Conservation (phyloP, 148 eudicot genomes). For the Dysphania ambrosioides region DNA sequence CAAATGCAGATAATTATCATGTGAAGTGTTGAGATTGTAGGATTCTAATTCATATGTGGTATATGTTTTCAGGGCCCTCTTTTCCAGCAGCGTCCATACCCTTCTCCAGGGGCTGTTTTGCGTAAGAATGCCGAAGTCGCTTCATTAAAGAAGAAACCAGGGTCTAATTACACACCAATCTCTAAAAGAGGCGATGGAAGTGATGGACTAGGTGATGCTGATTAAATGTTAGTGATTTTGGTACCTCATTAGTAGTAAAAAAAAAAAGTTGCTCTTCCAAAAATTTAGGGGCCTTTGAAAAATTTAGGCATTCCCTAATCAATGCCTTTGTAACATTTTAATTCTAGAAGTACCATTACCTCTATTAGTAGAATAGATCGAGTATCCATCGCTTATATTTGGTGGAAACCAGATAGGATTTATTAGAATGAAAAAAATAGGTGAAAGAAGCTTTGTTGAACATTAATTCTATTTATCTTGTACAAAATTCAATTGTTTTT, state of each 20-base stretch:
- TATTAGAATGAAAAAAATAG: too few species aligned
- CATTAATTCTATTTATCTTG: too few species aligned
- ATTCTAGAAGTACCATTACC: neutral
- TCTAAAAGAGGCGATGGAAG: conserved; percentile 99
- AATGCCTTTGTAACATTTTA: neutral
- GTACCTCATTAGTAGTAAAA: neutral
- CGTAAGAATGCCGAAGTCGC: conserved; percentile 92
- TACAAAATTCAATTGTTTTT: too few species aligned
- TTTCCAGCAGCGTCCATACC: conserved; percentile 98
- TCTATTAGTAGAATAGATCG: neutral
- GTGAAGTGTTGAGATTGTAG: neutral
- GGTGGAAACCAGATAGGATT: too few species aligned
- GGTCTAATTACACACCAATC: conserved; percentile 60
- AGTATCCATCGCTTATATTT: too few species aligned
- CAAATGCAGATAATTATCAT: neutral
- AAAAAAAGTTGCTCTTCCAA: too few species aligned
- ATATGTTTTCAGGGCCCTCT: conserved; percentile 81
- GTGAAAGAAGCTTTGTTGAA: too few species aligned
- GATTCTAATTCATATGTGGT: conserved; percentile 17
- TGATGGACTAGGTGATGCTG: conserved; percentile 98
- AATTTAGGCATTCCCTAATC: neutral
- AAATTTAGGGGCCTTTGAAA: neutral
- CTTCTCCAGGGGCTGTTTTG: conserved; percentile 95
- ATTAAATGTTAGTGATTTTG: conserved; percentile 32
- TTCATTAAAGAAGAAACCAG: conserved; percentile 73